phyloP scores from a whole-genome alignment of 2,329 filamentous ascomycete species.

The Paradendryphiella salina region DNA sequence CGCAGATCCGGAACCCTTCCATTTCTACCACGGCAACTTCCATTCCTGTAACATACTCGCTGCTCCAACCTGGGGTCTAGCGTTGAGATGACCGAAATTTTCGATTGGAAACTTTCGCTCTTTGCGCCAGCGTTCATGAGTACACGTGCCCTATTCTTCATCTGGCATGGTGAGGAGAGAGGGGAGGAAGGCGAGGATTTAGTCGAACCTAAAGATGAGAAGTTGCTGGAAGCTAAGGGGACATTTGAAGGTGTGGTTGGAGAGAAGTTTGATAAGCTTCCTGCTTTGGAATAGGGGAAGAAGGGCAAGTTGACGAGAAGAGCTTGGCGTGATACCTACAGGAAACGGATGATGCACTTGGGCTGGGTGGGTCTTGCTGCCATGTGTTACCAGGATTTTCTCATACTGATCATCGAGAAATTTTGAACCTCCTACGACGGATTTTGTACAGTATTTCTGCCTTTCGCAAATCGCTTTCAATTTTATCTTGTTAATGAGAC shows the following conservation, averaged over 20 bases:
- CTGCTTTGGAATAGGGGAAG: too few relatives aligned
- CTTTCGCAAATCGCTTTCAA: too few relatives aligned
- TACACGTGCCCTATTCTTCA: conserved; percentile 19
- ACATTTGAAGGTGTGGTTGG: neutral
- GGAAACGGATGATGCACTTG: too few relatives aligned
- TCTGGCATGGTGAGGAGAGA: conserved; percentile 16
- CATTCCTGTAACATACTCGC: neutral
- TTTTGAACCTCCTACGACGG: too few relatives aligned
- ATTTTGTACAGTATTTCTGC: too few relatives aligned
- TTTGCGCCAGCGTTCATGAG: conserved; percentile 25
- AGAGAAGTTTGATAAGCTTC: neutral
- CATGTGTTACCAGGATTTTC: too few relatives aligned
- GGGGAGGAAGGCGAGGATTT: too few relatives aligned
- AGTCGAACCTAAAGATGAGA: neutral
- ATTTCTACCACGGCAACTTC: neutral
- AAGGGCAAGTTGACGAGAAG: too few relatives aligned
- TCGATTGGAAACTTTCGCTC: conserved; percentile 32
- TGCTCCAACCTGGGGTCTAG: neutral
- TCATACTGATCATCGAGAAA: too few relatives aligned
- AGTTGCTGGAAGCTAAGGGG: neutral
- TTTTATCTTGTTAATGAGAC: too few relatives aligned
- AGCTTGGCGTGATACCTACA: too few relatives aligned
- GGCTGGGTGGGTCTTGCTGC: too few relatives aligned
- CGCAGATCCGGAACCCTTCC: neutral
- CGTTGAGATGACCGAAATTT: conserved; percentile 22